phyloP scores from a whole-genome alignment of 768 basidiomycete genomes.

The Hericium erinaceus region DNA sequence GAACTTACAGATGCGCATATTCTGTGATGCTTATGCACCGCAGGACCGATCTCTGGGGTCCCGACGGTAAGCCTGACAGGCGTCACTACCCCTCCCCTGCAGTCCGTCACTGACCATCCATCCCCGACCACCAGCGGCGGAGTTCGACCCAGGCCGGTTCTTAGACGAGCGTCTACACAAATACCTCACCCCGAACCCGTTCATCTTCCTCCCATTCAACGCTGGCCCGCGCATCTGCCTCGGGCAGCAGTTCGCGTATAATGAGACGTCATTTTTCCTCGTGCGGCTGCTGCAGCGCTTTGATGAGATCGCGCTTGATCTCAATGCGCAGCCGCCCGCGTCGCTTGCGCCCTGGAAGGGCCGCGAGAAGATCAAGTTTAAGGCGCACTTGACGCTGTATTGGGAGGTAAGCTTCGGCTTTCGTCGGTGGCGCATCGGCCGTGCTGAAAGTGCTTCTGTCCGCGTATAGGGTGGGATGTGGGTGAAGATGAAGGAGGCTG shows the following conservation, averaged over 20 bases:
- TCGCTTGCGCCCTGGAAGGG: neutral
- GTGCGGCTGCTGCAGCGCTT: constrained; percentile 44
- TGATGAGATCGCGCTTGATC: constrained; percentile 16
- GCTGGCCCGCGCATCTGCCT: constrained; percentile 57
- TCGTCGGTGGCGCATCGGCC: neutral
- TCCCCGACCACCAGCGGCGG: neutral
- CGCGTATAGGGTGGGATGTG: neutral
- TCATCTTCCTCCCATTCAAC: constrained; percentile 61
- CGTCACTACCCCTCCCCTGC: constrained; percentile 12
- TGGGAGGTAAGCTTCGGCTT: neutral
- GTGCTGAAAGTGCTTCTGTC: neutral
- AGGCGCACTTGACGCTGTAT: constrained; percentile 4
- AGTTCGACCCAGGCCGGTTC: constrained; percentile 55
- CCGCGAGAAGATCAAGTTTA: constrained; percentile 10
- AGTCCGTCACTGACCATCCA: neutral
- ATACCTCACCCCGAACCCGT: constrained; percentile 50
- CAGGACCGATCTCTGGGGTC: constrained; percentile 45
- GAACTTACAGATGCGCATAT: constrained; percentile 3
- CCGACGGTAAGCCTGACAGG: constrained; percentile 27
- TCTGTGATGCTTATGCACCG: constrained; percentile 24
- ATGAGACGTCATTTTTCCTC: constrained; percentile 44
- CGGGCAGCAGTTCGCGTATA: constrained; percentile 47
- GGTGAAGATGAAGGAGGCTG: neutral
- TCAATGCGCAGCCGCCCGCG: constrained; percentile 15
- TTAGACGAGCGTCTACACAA: constrained; percentile 42